These are phyloP conservation scores for Eucalyptus polyanthemos DNA, from an alignment of 345 rosid genomes.

Conservation along the genomic window DNA sequence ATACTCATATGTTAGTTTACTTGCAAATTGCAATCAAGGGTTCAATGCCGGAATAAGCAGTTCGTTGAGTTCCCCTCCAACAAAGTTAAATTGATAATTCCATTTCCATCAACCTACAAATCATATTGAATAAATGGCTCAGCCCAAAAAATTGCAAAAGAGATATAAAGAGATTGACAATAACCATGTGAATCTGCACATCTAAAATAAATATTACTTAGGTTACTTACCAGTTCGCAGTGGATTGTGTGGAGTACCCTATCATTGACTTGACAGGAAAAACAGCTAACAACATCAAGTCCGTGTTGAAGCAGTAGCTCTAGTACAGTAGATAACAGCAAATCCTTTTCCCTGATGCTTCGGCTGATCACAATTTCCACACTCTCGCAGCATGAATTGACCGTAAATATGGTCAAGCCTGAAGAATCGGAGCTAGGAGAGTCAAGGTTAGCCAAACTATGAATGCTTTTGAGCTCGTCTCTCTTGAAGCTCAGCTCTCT, in stretches of 20 bases:
- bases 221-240: constrained; percentile 23
- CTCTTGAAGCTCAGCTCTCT: constrained; percentile 28
- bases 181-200: neutral
- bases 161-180: neutral
- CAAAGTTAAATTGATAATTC: neutral
- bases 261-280: constrained; percentile 36
- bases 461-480: constrained; percentile 21
- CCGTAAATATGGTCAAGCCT: neutral
- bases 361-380: constrained; percentile 35
- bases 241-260: constrained; percentile 34
- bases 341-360: constrained; percentile 4
- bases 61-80: neutral
- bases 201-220: neutral
- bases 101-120: neutral
- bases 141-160: neutral
- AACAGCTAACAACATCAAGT: constrained; percentile 29
- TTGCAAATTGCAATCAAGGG: neutral
- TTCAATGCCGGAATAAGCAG: neutral
- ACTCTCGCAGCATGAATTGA: constrained; percentile 21
- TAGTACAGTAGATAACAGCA: constrained; percentile 35
- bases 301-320: constrained; percentile 34
- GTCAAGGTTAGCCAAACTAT: neutral
- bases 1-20: neutral
- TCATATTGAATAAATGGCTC: neutral
- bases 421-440: neutral